These are phyloP conservation scores for Castanea crenata DNA, from an alignment of 306 rosid species.

Conservation along the genomic window DNA sequence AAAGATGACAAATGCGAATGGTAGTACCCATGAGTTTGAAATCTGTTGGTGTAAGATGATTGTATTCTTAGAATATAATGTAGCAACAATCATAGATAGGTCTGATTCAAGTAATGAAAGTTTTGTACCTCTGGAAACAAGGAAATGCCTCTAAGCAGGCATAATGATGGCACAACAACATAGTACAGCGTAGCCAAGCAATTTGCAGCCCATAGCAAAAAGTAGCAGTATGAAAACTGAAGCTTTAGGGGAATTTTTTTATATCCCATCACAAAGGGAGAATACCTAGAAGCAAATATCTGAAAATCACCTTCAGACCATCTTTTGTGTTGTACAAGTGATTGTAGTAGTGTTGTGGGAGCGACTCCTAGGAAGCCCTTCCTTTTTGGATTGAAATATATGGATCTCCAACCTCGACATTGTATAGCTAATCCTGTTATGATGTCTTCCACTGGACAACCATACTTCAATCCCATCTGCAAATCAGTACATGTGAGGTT, in stretches of 20 bases:
- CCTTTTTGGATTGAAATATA: neutral
- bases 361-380: neutral
- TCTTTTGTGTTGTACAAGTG: constrained; percentile 10
- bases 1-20: neutral
- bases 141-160: constrained; percentile 5
- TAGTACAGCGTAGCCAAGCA: constrained; percentile 2
- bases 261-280: neutral
- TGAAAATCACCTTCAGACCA: constrained; percentile 1
- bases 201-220: neutral
- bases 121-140: constrained; percentile 12
- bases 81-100: neutral
- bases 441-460: constrained; percentile 13
- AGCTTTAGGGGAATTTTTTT: neutral
- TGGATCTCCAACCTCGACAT: constrained; percentile 26
- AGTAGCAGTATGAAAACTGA: neutral
- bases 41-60: neutral
- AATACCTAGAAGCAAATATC: neutral
- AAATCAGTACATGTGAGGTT: neutral
- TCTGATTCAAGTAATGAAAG: neutral
- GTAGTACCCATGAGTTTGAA: neutral
- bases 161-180: neutral
- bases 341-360: neutral
- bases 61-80: neutral
- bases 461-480: constrained; percentile 24
- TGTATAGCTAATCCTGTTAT: constrained; percentile 19